A percentile compares a stretch with the other conserved stretches of the same genome.
Conservation (phyloP, 148 eudicot genomes). For the Silene conica region DNA sequence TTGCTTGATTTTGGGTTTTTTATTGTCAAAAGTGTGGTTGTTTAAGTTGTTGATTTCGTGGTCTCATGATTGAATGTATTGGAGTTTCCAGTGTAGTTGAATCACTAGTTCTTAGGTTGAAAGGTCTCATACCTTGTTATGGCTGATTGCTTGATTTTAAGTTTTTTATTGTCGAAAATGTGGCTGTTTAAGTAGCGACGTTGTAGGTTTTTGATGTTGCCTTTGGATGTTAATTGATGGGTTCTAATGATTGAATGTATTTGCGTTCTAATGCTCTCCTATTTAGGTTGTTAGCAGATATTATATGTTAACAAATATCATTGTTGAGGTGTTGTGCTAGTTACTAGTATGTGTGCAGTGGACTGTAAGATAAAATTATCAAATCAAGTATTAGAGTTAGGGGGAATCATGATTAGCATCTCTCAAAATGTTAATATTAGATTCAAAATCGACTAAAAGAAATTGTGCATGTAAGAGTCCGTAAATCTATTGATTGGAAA, state of each 20-base stretch:
- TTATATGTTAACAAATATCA: too few relatives aligned
- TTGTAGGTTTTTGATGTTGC: background rate
- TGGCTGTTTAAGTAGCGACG: too few relatives aligned
- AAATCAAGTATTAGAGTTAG: background rate
- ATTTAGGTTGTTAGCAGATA: background rate
- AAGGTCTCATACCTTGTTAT: too few relatives aligned
- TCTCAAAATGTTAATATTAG: background rate
- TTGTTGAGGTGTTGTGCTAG: background rate
- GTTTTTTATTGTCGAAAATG: background rate
- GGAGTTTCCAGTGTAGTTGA: too few relatives aligned
- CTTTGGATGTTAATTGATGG: background rate
- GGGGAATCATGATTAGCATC: background rate
- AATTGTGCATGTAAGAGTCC: background rate
- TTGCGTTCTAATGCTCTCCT: background rate
- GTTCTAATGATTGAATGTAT: background rate
- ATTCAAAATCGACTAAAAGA: background rate
- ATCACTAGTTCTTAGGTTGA: too few relatives aligned
- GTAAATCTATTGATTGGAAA: background rate
- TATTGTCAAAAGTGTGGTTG: background rate
- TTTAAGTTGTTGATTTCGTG: too few relatives aligned
- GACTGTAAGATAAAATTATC: background rate
- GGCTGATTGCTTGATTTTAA: background rate
- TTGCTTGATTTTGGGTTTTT: background rate
- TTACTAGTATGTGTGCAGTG: background rate
- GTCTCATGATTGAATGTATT: too few relatives aligned